phyloP scores from a whole-genome alignment of 176 grass and related monocot genomes.

The Raddia distichophylla region DNA sequence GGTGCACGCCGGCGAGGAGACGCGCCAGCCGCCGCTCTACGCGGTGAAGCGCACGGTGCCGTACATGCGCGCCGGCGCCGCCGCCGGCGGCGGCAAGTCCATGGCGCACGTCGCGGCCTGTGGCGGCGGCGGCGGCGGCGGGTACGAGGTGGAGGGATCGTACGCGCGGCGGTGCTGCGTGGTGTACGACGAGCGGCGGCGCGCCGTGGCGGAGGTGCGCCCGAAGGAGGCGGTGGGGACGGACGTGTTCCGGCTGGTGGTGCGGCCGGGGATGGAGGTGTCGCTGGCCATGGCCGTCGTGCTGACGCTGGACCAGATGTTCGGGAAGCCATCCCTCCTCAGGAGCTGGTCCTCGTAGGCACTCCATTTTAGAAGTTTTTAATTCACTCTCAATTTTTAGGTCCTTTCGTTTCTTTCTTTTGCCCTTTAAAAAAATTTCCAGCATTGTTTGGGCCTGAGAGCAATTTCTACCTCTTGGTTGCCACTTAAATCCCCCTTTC shows the following conservation, averaged over 20 bases:
- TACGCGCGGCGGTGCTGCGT: constrained; percentile 71
- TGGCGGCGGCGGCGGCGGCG: constrained; percentile 3
- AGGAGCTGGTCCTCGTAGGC: constrained; percentile 69
- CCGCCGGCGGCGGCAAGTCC: constrained; percentile 31
- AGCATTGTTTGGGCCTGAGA: constrained; percentile 46
- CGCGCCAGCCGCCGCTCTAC: constrained; percentile 46
- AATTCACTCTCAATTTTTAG: background rate
- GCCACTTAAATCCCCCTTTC: constrained; percentile 18
- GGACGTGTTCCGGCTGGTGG: constrained; percentile 86
- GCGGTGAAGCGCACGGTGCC: constrained; percentile 62
- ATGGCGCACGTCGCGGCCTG: constrained; percentile 55
- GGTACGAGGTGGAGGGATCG: constrained; percentile 74
- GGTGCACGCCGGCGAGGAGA: constrained; percentile 67
- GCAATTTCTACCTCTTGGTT: constrained; percentile 30
- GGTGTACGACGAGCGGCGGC: constrained; percentile 69
- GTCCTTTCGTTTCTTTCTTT: background rate
- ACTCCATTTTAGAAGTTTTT: too few relatives aligned
- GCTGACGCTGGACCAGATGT: constrained; percentile 87
- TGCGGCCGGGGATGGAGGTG: constrained; percentile 62
- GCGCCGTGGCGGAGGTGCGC: constrained; percentile 65
- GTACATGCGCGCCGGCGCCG: constrained; percentile 33
- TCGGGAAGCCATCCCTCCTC: constrained; percentile 58
- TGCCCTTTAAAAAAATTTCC: background rate
- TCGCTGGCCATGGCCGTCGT: constrained; percentile 76
- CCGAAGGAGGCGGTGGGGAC: constrained; percentile 76